Evolutionary conservation across 2,329 filamentous ascomycete species (phyloP).

Genomic region (Aspergillus ibericus): DNA sequence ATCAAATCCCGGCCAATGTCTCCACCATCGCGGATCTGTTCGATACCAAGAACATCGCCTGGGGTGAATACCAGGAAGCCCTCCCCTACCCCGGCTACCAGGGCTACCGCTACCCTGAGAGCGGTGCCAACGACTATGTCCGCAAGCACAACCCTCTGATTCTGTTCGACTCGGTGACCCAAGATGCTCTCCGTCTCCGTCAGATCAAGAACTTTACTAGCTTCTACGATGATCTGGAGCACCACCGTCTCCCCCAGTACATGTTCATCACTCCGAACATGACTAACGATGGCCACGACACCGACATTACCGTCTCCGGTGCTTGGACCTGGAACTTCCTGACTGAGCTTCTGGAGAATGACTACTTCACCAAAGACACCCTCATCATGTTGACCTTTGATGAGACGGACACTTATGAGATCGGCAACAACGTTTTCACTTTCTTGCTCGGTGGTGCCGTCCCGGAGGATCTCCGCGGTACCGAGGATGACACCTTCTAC

Average conservation of each 20-base stretch:
- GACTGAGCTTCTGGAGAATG: constrained; percentile 66
- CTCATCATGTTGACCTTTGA: constrained; percentile 82
- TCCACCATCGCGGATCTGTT: constrained; percentile 69
- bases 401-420: constrained; percentile 70
- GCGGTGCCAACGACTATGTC: constrained; percentile 71
- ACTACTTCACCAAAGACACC: constrained; percentile 73
- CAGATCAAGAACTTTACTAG: constrained; percentile 72
- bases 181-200: constrained; percentile 58
- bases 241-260: constrained; percentile 68
- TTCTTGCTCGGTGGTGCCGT: constrained; percentile 76
- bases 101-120: constrained; percentile 60
- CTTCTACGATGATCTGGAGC: constrained; percentile 67
- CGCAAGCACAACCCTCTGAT: constrained; percentile 76
- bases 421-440: constrained; percentile 67
- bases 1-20: constrained; percentile 59
- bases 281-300: constrained; percentile 73
- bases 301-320: constrained; percentile 67
- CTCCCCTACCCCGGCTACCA: constrained; percentile 74
- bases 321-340: constrained; percentile 69
- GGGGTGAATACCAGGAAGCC: constrained; percentile 75
- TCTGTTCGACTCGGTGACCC: constrained; percentile 64
- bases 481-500: constrained; percentile 68
- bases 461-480: constrained; percentile 62
- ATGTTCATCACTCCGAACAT: constrained; percentile 54
- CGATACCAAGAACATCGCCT: constrained; percentile 63